Percentiles rank a stretch among this genome's conserved stretches.
Evolutionary conservation across 257 asterid species (phyloP).

Genomic region (Catharanthus roseus): DNA sequence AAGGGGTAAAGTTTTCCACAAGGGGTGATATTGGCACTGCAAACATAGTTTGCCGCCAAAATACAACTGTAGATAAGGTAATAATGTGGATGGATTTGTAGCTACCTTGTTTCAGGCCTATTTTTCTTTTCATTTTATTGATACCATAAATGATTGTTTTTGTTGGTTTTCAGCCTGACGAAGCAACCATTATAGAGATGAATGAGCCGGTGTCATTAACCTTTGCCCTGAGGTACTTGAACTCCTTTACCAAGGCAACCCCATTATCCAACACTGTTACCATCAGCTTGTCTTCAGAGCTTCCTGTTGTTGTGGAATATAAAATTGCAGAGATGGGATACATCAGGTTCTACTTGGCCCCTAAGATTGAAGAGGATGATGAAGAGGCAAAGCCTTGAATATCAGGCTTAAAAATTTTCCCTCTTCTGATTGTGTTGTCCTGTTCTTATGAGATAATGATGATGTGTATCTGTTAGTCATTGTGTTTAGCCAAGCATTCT

Average conservation of each 20-base stretch:
- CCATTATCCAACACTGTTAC: slow-evolving; percentile 70
- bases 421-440: background rate
- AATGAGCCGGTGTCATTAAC: slow-evolving; percentile 78
- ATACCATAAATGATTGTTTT: background rate
- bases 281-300: slow-evolving; percentile 72
- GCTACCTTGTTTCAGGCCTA: background rate
- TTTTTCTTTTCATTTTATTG: background rate
- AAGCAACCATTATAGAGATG: slow-evolving; percentile 75
- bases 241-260: slow-evolving; percentile 73
- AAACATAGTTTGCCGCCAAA: slow-evolving; percentile 76
- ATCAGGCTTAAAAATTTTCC: background rate
- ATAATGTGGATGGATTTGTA: background rate
- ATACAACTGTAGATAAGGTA: slow-evolving; percentile 91
- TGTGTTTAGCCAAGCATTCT: background rate
- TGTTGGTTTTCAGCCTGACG: slow-evolving; percentile 59
- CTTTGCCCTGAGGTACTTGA: slow-evolving; percentile 72
- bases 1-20: slow-evolving; percentile 92
- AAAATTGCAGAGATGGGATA: slow-evolving; percentile 97
- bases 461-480: background rate
- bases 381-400: slow-evolving; percentile 60
- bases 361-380: slow-evolving; percentile 86
- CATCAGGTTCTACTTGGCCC: slow-evolving; percentile 72
- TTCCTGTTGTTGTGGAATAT: slow-evolving; percentile 88
- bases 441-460: background rate
- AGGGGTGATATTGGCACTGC: slow-evolving; percentile 92